Evolutionary conservation across 768 basidiomycete genomes (phyloP), one percentile per base, ranked within the genome.

Genomic region (Naganishia vaughanmartiniae): DNA sequence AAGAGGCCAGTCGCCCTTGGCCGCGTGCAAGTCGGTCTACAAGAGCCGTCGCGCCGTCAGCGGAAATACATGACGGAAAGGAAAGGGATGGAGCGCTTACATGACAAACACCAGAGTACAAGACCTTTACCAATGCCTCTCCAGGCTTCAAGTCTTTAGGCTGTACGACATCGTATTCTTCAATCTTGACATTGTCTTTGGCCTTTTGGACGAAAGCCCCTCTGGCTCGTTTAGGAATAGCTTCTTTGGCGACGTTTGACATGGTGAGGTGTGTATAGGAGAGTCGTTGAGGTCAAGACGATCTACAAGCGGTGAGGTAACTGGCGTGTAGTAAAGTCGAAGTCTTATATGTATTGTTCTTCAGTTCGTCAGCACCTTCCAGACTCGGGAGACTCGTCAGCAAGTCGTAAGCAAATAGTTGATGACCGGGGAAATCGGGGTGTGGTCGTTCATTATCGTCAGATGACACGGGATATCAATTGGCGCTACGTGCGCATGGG

Each of bases 101-200:
- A 77, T 92, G 90, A 82, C 91, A 92, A n/a, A 92, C 90, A 68
- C 91, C 91, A 7, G 89, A 88, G 82, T 86, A 88, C 42, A 85
- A 84, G 76, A 92, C 84, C 81, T 89, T 88, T 79, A 92, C 83
- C 73, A 92, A 87, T 54, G 70, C 76, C 51, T 79, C 69, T 28
- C 76, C 76, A n/a, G 76, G 74, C 67, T 77, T 70, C 66, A 81
- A 74, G 21, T 78, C 75, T 39, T 74, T 53, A 19, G 74, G 76
- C 51, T 77, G 76, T 2, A 66, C 69, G 56, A 81, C 80, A 34
- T 80, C 77, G 68, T 75, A 74, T 9, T 72, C 73, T 48, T 74
- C 60, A 72, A 75, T 53, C 12, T 28, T 63, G 68, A 74, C 65
- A 9, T 65, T 63, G 39, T 26, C 17, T n/a, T n/a, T 63, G 21